These are phyloP conservation scores for Steccherinum ochraceum DNA, from an alignment of 768 basidiomycete genomes.

Conservation along the genomic window DNA sequence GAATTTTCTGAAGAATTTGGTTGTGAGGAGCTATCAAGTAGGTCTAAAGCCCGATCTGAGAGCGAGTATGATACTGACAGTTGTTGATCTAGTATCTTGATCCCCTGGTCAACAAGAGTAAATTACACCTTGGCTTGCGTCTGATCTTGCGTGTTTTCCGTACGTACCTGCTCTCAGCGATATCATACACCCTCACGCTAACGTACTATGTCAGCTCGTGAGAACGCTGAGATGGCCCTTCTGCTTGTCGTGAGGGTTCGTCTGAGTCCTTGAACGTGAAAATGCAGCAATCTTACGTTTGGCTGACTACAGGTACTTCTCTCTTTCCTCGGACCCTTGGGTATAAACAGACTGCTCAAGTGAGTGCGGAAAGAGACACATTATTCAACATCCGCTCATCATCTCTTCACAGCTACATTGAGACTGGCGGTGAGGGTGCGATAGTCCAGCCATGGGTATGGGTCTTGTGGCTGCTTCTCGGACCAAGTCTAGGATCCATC, in stretches of 20 bases:
- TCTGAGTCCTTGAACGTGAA: no score
- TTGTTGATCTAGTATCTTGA: conserved; percentile 27
- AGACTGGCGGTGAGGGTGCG: conserved; percentile 43
- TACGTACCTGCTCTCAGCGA: background rate
- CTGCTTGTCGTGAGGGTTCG: background rate
- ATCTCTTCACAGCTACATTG: conserved; percentile 42
- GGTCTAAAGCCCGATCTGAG: no score
- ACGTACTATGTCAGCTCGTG: no score
- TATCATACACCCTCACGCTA: no score
- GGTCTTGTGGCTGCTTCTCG: conserved; percentile 46
- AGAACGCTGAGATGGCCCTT: background rate
- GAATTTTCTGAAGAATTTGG: conserved; percentile 16
- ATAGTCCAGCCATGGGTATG: conserved; percentile 63
- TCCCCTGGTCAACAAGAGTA: conserved; percentile 14
- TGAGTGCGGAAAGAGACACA: conserved; percentile 3
- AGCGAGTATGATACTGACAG: no score
- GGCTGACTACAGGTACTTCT: conserved; percentile 5
- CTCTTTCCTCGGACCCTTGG: conserved; percentile 20
- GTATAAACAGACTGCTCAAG: conserved; percentile 25
- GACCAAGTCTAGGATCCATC: conserved; percentile 39
- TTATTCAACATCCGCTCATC: conserved; percentile 5
- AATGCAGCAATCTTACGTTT: no score
- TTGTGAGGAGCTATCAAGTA: conserved; percentile 16
- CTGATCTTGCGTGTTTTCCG: background rate
- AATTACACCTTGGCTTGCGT: background rate